Percentiles rank a stretch among this genome's conserved stretches.
Conservation (phyloP, 306 rosid genomes). For the Styphnolobium japonicum region DNA sequence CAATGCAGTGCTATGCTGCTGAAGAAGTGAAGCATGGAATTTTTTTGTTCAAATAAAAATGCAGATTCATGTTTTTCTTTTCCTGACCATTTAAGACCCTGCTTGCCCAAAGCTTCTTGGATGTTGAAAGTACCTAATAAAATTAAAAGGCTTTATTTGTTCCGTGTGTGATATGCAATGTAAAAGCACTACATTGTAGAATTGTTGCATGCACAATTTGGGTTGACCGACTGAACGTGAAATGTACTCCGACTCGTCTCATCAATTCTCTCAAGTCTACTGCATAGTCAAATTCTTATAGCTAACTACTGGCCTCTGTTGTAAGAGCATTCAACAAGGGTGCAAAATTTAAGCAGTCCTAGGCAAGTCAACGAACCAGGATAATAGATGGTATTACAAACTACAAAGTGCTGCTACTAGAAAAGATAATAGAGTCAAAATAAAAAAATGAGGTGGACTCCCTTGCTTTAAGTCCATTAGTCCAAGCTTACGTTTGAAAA, state of each 20-base stretch:
- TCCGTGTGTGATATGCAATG: constrained; percentile 42
- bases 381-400: no score
- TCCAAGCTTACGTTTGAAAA: neutral
- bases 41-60: constrained; percentile 30
- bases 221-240: constrained; percentile 27
- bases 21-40: constrained; percentile 64
- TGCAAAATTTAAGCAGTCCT: neutral
- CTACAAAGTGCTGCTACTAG: no score
- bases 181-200: constrained; percentile 41
- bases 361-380: neutral
- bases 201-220: constrained; percentile 21
- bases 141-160: constrained; percentile 27
- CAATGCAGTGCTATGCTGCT: constrained; percentile 82
- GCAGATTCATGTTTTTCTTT: constrained; percentile 26
- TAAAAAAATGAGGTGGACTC: neutral
- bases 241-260: neutral
- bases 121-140: constrained; percentile 57
- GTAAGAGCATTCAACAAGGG: neutral
- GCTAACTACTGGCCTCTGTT: neutral
- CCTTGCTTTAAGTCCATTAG: neutral
- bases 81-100: constrained; percentile 33
- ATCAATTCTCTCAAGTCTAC: neutral
- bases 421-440: neutral
- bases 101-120: constrained; percentile 40
- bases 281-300: neutral